Percentiles rank a stretch among this genome's conserved stretches.
Conservation (phyloP, 805 yeast species). For the Candida cerambycidarum region DNA sequence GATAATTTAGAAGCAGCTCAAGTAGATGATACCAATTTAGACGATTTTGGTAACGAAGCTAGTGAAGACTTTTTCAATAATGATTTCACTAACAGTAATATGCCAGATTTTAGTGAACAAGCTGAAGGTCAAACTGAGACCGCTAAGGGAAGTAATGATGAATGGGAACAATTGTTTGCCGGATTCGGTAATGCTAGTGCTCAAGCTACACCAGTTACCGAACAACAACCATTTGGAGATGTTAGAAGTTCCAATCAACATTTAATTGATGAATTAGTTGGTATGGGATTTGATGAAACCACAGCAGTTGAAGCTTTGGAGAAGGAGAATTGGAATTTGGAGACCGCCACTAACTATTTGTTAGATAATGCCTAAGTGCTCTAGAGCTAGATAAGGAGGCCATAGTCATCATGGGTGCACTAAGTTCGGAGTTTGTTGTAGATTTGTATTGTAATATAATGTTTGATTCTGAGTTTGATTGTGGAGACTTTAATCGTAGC, state of each 20-base stretch:
- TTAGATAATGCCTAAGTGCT: constrained; percentile 66
- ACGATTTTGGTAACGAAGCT: constrained; percentile 18
- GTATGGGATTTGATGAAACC: constrained; percentile 81
- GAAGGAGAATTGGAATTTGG: constrained; percentile 70
- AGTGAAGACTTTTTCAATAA: constrained; percentile 22
- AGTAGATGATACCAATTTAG: constrained; percentile 29
- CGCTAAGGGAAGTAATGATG: constrained; percentile 51
- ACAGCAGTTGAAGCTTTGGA: constrained; percentile 70
- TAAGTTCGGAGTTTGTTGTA: too few species aligned
- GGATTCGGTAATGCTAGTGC: constrained; percentile 64
- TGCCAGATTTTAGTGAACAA: constrained; percentile 32
- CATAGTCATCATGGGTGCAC: too few species aligned
- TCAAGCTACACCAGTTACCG: constrained; percentile 14
- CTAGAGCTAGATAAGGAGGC: too few species aligned
- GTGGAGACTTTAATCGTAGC: too few species aligned
- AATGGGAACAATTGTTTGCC: constrained; percentile 93
- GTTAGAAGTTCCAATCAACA: constrained; percentile 17
- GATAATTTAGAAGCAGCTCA: constrained; percentile 36
- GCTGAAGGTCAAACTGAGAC: constrained; percentile 4
- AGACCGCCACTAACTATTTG: constrained; percentile 82
- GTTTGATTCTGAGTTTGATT: too few species aligned
- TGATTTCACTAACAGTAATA: constrained; percentile 29
- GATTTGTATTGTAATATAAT: too few species aligned
- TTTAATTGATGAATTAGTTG: constrained; percentile 75
- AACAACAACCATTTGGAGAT: constrained; percentile 1